Evolutionary conservation across 2,329 filamentous ascomycete species (phyloP), one percentile per base, ranked within the genome.

Genomic region (Microascus cirrosus): DNA sequence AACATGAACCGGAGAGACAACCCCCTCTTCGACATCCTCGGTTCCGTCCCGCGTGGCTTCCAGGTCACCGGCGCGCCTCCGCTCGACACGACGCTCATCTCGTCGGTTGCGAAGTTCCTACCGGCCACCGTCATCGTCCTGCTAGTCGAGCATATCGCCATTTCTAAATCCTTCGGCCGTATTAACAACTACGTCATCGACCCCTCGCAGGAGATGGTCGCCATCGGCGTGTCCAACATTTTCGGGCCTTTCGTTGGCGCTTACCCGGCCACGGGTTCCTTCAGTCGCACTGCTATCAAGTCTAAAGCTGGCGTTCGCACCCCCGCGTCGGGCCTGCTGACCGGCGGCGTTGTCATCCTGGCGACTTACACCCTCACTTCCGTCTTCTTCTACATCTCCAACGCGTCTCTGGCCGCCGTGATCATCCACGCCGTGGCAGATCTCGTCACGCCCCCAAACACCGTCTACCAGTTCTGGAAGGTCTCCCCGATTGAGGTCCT

Each of bases 361-460:
- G 90, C 91, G 20, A 85, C 94, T 59, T 95, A 95, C 66, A 90
- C 87, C 20, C 77, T 95, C 28, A 84, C 90, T 0, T 82, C 86
- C 0, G 83, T 95, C 59, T 96, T 96, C 78, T 95, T 83, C 74
- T 95, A 93, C 71, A 95, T 96, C 60, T 90, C 90, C 0, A 87
- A 80, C 61, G 81, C 89, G 0, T 79, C 83, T 6, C 80, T 96
- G 3, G 81, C 90, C 1, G 90, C 83, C 54, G 87, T 95, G 66
- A 96, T 96, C 64, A 95, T 95, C 62, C 91, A 96, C 70, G 91
- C 91, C 4, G 90, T 95, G 3, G 85, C 87, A 61, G 90, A 95
- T 68, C 76, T 95, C 58, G 88, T 95, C 64, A 93, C 90, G 0
- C 85, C 89, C 2, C 90, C 89, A 3, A 87, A 89, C 66, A 87